Percentiles rank a stretch among this genome's conserved stretches.
Evolutionary conservation across 2,329 filamentous ascomycete genomes (phyloP).

Genomic region (Chrysosphaeria jannelii): DNA sequence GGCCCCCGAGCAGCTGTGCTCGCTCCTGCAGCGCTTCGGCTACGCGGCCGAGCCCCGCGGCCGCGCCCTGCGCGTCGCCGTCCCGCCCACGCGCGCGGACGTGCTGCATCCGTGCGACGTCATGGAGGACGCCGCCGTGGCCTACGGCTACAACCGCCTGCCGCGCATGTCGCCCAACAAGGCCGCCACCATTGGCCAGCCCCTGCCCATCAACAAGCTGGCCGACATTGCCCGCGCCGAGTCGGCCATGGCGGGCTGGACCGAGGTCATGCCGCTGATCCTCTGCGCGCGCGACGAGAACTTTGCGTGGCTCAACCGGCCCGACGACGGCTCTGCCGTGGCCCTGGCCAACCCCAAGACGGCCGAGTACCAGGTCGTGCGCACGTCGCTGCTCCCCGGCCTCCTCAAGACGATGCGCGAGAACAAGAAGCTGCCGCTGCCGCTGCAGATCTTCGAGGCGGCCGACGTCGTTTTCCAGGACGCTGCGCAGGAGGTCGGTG

Average conservation of each 20-base stretch:
- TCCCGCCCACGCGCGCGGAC: conserved; percentile 76
- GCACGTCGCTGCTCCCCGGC: conserved; percentile 60
- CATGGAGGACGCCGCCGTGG: conserved; percentile 94
- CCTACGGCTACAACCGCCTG: conserved; percentile 91
- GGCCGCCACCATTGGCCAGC: conserved; percentile 59
- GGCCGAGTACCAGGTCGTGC: conserved; percentile 72
- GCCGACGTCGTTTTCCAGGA: conserved; percentile 87
- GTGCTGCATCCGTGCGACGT: conserved; percentile 91
- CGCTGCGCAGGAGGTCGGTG: conserved; percentile 37
- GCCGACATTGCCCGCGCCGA: conserved; percentile 72
- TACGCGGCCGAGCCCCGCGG: conserved; percentile 50
- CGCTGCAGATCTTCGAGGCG: conserved; percentile 79
- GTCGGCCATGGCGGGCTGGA: conserved; percentile 82
- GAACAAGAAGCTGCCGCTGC: conserved; percentile 67
- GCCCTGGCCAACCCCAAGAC: conserved; percentile 82
- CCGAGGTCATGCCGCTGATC: conserved; percentile 83
- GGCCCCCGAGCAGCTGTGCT: conserved; percentile 43
- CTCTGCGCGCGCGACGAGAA: conserved; percentile 97
- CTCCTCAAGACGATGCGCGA: conserved; percentile 81
- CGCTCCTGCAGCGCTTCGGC: conserved; percentile 67
- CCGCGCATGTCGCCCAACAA: conserved; percentile 67
- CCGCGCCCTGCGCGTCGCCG: conserved; percentile 48
- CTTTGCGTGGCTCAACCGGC: conserved; percentile 77
- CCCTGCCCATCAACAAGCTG: conserved; percentile 80
- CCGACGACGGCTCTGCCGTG: conserved; percentile 63